These are phyloP conservation scores for Blepharisma japonicum DNA, from an alignment of 73 alveolate species.

Conservation along the genomic window DNA sequence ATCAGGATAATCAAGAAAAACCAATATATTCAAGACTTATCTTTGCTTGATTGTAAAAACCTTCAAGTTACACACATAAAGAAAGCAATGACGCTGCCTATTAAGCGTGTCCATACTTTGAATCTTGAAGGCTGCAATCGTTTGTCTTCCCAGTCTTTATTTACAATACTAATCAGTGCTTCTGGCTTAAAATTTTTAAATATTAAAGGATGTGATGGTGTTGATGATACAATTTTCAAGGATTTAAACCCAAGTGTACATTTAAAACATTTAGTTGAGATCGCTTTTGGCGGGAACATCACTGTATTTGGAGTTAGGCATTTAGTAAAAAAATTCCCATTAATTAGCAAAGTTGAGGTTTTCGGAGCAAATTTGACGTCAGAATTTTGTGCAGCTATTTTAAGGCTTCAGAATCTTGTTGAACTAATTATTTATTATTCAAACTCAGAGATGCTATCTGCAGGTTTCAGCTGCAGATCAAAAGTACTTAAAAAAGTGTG, in stretches of 20 bases:
- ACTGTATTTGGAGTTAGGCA: background rate
- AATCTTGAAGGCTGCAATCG: background rate
- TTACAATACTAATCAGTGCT: background rate
- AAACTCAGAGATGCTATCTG: background rate
- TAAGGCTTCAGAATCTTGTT: background rate
- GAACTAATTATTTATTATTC: background rate
- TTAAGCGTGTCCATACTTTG: background rate
- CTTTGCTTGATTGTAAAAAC: background rate
- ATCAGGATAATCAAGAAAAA: slow-evolving; percentile 18
- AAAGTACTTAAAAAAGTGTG: background rate
- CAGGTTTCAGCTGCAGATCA: background rate
- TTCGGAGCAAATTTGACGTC: background rate
- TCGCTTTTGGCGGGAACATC: background rate
- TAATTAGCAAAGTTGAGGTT: background rate
- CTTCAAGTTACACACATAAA: slow-evolving; percentile 3
- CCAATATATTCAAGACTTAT: background rate
- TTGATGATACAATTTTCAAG: slow-evolving; percentile 10
- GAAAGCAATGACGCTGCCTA: slow-evolving; percentile 13
- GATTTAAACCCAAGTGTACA: background rate
- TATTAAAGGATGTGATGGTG: background rate
- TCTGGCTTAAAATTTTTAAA: background rate
- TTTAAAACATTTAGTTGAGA: background rate
- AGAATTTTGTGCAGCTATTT: background rate
- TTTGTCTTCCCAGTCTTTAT: background rate
- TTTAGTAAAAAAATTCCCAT: background rate